Conservation (phyloP, 106 monocot genomes). For the Gastrodia elata region DNA sequence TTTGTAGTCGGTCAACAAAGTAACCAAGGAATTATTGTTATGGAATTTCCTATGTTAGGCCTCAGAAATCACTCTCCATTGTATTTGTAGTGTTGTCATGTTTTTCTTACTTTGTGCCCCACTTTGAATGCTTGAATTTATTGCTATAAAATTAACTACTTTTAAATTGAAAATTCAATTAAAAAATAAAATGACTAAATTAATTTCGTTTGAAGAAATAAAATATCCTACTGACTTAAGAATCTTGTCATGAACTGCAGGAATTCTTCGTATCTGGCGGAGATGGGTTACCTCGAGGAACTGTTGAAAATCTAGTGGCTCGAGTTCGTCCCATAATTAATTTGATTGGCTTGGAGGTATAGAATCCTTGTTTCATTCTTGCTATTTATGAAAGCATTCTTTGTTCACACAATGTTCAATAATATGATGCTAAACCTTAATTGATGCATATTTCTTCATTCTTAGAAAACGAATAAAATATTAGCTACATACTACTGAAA, state of each 20-base stretch:
- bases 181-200: neutral
- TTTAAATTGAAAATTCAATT: neutral
- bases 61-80: no score
- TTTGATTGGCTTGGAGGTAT: slow-evolving; percentile 71
- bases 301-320: slow-evolving; percentile 84
- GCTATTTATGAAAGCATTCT: neutral
- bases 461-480: no score
- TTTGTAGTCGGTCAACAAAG: no score
- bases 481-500: neutral
- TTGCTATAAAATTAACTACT: neutral
- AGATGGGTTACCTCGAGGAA: slow-evolving; percentile 95
- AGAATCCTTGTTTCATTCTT: neutral
- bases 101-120: neutral
- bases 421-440: neutral
- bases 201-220: neutral
- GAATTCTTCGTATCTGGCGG: slow-evolving; percentile 98
- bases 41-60: no score
- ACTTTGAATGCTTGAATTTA: neutral
- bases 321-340: slow-evolving; percentile 74
- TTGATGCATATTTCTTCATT: no score
- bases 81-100: neutral
- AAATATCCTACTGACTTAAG: neutral
- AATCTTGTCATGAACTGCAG: slow-evolving; percentile 24
- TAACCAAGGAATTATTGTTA: no score
- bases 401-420: neutral